Conservation (phyloP, 208 protist genomes). For the Acanthamoeba triangularis region DNA sequence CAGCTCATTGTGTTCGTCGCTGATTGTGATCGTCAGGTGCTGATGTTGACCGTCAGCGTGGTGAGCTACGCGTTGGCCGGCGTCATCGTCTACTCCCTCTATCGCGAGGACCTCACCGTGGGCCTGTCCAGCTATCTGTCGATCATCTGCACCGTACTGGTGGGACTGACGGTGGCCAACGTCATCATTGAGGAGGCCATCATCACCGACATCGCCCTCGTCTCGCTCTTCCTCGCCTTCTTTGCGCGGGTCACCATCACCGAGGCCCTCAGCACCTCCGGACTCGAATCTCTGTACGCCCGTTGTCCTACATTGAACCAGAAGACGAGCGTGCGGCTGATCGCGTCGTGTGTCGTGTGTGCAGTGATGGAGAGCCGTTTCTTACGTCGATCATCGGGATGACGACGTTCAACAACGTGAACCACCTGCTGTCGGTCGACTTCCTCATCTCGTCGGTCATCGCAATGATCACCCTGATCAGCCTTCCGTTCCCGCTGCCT, state of each 20-base stretch:
- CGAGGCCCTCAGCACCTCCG: background rate
- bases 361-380: background rate
- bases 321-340: background rate
- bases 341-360: background rate
- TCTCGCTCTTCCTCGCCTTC: conserved; percentile 60
- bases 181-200: conserved; percentile 53
- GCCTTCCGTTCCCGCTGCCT: conserved; percentile 45
- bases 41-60: background rate
- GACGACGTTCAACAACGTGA: conserved; percentile 49
- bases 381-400: background rate
- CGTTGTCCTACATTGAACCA: background rate
- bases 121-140: conserved; percentile 49
- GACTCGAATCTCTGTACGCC: background rate
- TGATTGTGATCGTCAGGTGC: background rate
- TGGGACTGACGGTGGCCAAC: conserved; percentile 49
- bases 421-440: conserved; percentile 13
- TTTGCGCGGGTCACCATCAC: conserved; percentile 35
- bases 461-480: background rate
- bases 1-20: background rate
- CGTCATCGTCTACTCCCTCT: conserved; percentile 1
- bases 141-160: conserved; percentile 49
- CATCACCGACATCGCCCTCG: conserved; percentile 47
- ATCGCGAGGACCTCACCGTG: background rate
- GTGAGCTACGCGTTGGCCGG: background rate
- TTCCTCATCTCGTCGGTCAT: conserved; percentile 16